Conservation (phyloP, 2,329 filamentous ascomycete genomes). For the Hypoxylon sp. region DNA sequence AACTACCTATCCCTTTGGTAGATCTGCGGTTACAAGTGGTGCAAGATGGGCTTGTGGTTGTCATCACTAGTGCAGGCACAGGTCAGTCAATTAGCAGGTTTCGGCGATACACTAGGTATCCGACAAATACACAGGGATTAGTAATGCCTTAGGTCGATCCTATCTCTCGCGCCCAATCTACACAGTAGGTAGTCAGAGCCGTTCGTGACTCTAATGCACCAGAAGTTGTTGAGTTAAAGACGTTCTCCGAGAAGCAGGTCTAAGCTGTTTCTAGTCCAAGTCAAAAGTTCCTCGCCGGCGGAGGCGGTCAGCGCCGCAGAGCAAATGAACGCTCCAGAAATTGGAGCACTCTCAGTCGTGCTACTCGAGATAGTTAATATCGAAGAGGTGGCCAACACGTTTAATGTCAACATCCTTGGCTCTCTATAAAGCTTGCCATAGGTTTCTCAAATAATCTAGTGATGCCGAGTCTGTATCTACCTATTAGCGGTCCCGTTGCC, state of each 20-base stretch:
- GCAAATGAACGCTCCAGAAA: slow-evolving; percentile 46
- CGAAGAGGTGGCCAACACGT: slow-evolving; percentile 46
- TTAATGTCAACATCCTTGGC: slow-evolving; percentile 52
- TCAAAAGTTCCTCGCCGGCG: slow-evolving; percentile 49
- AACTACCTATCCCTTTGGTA: background rate
- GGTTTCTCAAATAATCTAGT: slow-evolving; percentile 53
- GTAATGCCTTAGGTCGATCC: slow-evolving; percentile 47
- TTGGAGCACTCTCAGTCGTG: slow-evolving; percentile 44
- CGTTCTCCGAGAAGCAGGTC: slow-evolving; percentile 47
- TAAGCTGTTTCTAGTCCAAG: slow-evolving; percentile 51
- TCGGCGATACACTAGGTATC: background rate
- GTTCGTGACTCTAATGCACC: slow-evolving; percentile 53
- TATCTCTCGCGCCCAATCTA: slow-evolving; percentile 56
- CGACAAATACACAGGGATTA: slow-evolving; percentile 50
- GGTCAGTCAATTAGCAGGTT: slow-evolving; percentile 6
- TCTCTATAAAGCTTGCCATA: slow-evolving; percentile 53
- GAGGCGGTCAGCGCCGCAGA: slow-evolving; percentile 50
- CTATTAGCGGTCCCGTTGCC: slow-evolving; percentile 50
- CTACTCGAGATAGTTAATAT: slow-evolving; percentile 53
- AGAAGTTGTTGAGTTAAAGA: slow-evolving; percentile 47
- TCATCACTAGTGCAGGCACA: slow-evolving; percentile 32
- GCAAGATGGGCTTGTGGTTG: background rate
- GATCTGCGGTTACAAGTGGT: background rate
- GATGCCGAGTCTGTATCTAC: slow-evolving; percentile 50
- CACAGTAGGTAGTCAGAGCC: slow-evolving; percentile 58